Conservation (phyloP, 345 rosid genomes). For the Hevea brasiliensis region DNA sequence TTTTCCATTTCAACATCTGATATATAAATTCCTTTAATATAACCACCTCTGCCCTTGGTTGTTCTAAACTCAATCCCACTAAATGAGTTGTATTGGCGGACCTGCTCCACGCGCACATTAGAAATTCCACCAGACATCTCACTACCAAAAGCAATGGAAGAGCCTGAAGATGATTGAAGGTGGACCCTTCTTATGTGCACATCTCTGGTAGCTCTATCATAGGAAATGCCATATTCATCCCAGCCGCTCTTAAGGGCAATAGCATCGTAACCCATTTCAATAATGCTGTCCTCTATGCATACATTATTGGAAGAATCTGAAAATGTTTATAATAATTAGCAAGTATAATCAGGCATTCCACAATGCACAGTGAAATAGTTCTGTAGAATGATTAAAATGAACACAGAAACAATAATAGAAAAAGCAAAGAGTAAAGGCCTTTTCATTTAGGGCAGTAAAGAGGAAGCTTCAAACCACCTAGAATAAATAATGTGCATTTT, state of each 20-base stretch:
- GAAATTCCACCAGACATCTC: slow-evolving; percentile 98
- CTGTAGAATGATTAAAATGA: neutral
- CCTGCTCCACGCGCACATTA: slow-evolving; percentile 49
- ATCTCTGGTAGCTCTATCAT: slow-evolving; percentile 55
- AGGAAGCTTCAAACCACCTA: neutral
- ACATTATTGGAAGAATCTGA: slow-evolving; percentile 88
- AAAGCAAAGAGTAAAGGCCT: neutral
- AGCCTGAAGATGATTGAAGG: slow-evolving; percentile 69
- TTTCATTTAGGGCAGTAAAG: neutral
- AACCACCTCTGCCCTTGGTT: slow-evolving; percentile 82
- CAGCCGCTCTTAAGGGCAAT: slow-evolving; percentile 89
- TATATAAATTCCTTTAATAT: slow-evolving; percentile 55
- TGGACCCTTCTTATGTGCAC: slow-evolving; percentile 62
- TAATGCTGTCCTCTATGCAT: slow-evolving; percentile 78
- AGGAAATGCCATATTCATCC: slow-evolving; percentile 89
- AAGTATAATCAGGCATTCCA: neutral
- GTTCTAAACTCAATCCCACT: slow-evolving; percentile 74
- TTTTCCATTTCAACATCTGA: slow-evolving; percentile 44
- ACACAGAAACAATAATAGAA: neutral
- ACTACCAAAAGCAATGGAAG: slow-evolving; percentile 85
- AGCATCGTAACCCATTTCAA: slow-evolving; percentile 70
- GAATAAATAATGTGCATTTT: neutral
- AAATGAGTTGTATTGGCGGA: slow-evolving; percentile 48
- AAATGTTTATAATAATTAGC: slow-evolving; percentile 1
- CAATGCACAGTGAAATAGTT: neutral